Base-by-base conservation (phyloP, 345 rosid genomes). In the Dovyalis caffra region DNA sequence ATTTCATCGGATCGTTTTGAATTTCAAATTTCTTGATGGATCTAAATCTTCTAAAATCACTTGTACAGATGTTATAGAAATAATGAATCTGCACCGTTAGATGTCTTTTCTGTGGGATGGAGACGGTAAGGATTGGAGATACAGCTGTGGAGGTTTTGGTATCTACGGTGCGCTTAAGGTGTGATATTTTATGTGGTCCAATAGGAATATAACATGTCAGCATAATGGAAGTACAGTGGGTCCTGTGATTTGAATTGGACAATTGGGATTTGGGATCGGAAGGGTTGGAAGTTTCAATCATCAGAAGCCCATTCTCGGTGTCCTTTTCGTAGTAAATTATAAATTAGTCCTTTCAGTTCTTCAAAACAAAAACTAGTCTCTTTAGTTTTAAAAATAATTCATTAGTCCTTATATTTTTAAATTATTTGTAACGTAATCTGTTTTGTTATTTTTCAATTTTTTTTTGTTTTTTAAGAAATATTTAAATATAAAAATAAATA, bases 21-120 rank as follows among this genome's bases (percentile, higher is more conserved):
- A 68, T 68, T 68, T 68, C 71, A 68, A 68, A 68, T 40, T 66
- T n/a, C 20, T 14, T 62, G 16, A 9, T 2, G 10, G 66, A 29
- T 62, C 37, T 16, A 62, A n/a, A 57, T 23, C 29, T 9, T 21
- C 29, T 25, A 25, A 8, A 1, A n/a, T 53, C 64, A 15, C 33
- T 61, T 29, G 32, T 61, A 16, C 66, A 62, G 4, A 25, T 5
- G 8, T 11, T 8, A 51, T 51, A 11, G n/a, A n/a, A n/a, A n/a
- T n/a, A n/a, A n/a, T n/a, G n/a, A 12, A 26, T 60, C 64, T 5
- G 0, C 64, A 60, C 29, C 64, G 64, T 60, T 14, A 18, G 64
- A 9, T 60, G 7, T 10, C 9, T 51, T n/a, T 21, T 25, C 4
- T 1, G 20, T 57, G 11, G 26, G 23, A 18, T 10, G 61, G n/a